A percentile compares a stretch with the other conserved stretches of the same genome.
phyloP scores from a whole-genome alignment of 176 grass and related monocot genomes.

The Bromus sterilis region DNA sequence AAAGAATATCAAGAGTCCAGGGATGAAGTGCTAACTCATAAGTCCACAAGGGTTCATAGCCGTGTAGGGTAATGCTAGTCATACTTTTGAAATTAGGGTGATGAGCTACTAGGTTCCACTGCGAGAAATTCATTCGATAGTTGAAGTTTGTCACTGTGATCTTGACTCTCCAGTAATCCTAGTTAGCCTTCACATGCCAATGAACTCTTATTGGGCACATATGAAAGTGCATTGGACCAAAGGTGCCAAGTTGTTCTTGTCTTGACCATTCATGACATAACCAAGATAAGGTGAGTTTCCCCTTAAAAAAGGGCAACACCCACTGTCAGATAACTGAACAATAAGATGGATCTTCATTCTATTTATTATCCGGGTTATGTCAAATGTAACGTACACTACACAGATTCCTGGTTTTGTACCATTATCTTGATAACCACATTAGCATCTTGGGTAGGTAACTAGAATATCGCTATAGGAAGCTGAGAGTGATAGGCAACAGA shows the following conservation, averaged over 20 bases:
- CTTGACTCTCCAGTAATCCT: conserved; percentile 67
- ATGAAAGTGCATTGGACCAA: conserved; percentile 71
- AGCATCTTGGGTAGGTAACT: conserved; percentile 55
- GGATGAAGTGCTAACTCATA: conserved; percentile 49
- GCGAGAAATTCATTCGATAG: conserved; percentile 63
- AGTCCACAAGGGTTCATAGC: conserved; percentile 38
- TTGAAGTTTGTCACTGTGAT: conserved; percentile 73
- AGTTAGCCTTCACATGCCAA: conserved; percentile 82
- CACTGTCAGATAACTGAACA: conserved; percentile 9
- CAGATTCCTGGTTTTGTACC: conserved; percentile 50
- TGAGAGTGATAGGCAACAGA: conserved; percentile 59
- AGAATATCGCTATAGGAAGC: conserved; percentile 63
- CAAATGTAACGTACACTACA: conserved; percentile 43
- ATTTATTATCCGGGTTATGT: neutral
- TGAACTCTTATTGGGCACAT: conserved; percentile 86
- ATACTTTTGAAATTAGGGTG: conserved; percentile 69
- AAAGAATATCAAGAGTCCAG: neutral
- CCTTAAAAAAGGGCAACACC: conserved; percentile 16
- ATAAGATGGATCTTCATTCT: neutral
- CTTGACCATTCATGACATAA: conserved; percentile 35
- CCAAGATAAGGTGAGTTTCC: conserved; percentile 57
- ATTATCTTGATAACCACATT: conserved; percentile 63
- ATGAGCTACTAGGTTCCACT: conserved; percentile 67
- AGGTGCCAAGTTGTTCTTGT: conserved; percentile 41
- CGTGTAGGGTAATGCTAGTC: conserved; percentile 55